These are phyloP conservation scores for Lepidopterella palustris DNA, from an alignment of 495 filamentous ascomycete species.

Conservation along the genomic window DNA sequence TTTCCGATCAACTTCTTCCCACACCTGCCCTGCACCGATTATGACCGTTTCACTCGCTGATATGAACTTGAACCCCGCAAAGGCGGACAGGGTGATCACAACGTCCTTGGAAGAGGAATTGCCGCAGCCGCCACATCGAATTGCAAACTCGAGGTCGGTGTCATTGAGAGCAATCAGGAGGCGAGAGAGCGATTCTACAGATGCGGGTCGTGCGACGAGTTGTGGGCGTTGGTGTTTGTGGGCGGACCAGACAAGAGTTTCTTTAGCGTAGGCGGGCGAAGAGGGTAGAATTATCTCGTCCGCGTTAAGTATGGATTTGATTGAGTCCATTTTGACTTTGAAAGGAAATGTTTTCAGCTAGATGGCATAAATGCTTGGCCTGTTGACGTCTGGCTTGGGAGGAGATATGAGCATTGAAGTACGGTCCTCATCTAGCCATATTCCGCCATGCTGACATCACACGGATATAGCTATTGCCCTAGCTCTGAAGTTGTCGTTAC, in stretches of 20 bases:
- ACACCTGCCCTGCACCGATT: slow-evolving; percentile 29
- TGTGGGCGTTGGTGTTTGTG: slow-evolving; percentile 23
- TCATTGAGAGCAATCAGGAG: slow-evolving; percentile 27
- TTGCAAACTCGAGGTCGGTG: slow-evolving; percentile 30
- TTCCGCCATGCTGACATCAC: no score
- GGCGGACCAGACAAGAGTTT: slow-evolving; percentile 24
- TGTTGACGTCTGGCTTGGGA: no score
- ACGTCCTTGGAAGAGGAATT: slow-evolving; percentile 28
- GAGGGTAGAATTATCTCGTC: slow-evolving; percentile 21
- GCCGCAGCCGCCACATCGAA: slow-evolving; percentile 32
- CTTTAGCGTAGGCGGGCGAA: slow-evolving; percentile 7
- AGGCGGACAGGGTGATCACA: slow-evolving; percentile 30
- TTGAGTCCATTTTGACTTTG: slow-evolving; percentile 9
- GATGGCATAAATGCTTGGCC: no score
- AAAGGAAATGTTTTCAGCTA: no score
- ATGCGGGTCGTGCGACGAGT: slow-evolving; percentile 27
- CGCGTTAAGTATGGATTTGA: slow-evolving; percentile 7
- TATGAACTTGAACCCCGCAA: slow-evolving; percentile 30
- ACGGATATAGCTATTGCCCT: no score
- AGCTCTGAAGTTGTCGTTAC: no score
- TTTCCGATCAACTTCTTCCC: slow-evolving; percentile 25
- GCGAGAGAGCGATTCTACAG: slow-evolving; percentile 22
- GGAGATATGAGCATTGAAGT: no score
- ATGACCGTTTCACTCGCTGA: slow-evolving; percentile 18
- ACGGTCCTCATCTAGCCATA: no score